Percentiles rank a stretch among this genome's conserved stretches.
Conservation (phyloP, 2,329 filamentous ascomycete species). For the Fusarium newnesense region DNA sequence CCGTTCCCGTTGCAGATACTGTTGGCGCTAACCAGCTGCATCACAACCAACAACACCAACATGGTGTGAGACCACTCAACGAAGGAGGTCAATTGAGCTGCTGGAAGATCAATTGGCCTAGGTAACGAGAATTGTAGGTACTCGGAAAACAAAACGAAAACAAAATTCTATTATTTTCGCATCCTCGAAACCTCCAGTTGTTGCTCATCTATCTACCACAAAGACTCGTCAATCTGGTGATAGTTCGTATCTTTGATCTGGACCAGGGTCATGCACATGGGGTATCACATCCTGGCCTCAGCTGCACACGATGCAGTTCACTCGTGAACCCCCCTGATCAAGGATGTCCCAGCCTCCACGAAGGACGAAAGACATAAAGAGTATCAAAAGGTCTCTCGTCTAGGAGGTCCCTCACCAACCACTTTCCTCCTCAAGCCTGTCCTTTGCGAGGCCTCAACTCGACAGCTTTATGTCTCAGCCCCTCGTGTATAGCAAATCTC, state of each 20-base stretch:
- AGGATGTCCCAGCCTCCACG: neutral
- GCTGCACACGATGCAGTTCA: constrained; percentile 5
- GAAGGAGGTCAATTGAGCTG: neutral
- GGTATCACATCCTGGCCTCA: neutral
- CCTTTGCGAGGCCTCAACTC: neutral
- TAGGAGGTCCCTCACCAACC: neutral
- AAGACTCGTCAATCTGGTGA: neutral
- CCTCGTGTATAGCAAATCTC: too few relatives aligned
- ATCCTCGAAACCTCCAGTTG: too few relatives aligned
- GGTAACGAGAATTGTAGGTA: neutral
- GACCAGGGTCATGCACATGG: neutral
- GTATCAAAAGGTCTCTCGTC: neutral
- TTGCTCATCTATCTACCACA: neutral
- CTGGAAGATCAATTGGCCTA: neutral
- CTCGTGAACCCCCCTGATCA: neutral
- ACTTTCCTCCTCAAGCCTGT: neutral
- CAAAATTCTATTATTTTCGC: neutral
- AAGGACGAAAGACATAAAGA: neutral
- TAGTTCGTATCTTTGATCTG: neutral
- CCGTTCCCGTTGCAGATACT: constrained; percentile 15
- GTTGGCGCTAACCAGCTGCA: constrained; percentile 25
- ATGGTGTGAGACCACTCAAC: neutral
- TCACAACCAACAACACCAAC: constrained; percentile 17
- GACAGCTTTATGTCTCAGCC: neutral
- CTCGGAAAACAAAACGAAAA: too few relatives aligned